Conservation (phyloP, 2,329 filamentous ascomycete species). For the Dactylellina sp. region DNA sequence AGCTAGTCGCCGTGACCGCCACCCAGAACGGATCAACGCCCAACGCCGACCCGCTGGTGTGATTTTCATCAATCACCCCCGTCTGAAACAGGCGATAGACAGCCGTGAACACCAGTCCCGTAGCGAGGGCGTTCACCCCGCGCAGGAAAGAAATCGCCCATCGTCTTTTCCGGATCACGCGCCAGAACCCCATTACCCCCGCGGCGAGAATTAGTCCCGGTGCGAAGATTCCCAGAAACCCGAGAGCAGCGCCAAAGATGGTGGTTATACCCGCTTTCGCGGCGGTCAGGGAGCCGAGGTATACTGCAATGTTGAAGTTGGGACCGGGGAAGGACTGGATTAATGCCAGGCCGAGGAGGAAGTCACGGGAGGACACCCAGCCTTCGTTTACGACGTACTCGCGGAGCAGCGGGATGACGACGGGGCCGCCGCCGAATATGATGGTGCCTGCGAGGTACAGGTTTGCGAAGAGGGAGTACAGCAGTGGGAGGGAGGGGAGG, state of each 20-base stretch:
- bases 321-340: slow-evolving; percentile 77
- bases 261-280: slow-evolving; percentile 62
- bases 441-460: slow-evolving; percentile 79
- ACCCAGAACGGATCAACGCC: slow-evolving; percentile 74
- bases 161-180: slow-evolving; percentile 65
- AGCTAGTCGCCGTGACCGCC: slow-evolving; percentile 67
- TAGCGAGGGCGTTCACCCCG: slow-evolving; percentile 71
- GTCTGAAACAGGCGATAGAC: slow-evolving; percentile 74
- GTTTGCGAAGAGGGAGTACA: slow-evolving; percentile 75
- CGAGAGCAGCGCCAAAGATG: slow-evolving; percentile 67
- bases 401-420: slow-evolving; percentile 73
- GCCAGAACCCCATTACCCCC: slow-evolving; percentile 71
- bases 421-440: slow-evolving; percentile 72
- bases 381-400: slow-evolving; percentile 74
- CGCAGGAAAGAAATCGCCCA: slow-evolving; percentile 68
- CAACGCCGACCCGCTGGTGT: slow-evolving; percentile 68
- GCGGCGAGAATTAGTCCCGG: slow-evolving; percentile 68
- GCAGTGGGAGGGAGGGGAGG: slow-evolving; percentile 64
- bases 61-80: slow-evolving; percentile 69
- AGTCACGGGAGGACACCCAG: slow-evolving; percentile 77
- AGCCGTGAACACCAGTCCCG: slow-evolving; percentile 73
- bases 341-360: slow-evolving; percentile 77
- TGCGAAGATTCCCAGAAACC: slow-evolving; percentile 68
- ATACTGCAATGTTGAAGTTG: slow-evolving; percentile 72
- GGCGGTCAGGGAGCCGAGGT: slow-evolving; percentile 67